phyloP scores from a whole-genome alignment of 2,329 filamentous ascomycete genomes.

The Chrysoporthe deuterocubensis region DNA sequence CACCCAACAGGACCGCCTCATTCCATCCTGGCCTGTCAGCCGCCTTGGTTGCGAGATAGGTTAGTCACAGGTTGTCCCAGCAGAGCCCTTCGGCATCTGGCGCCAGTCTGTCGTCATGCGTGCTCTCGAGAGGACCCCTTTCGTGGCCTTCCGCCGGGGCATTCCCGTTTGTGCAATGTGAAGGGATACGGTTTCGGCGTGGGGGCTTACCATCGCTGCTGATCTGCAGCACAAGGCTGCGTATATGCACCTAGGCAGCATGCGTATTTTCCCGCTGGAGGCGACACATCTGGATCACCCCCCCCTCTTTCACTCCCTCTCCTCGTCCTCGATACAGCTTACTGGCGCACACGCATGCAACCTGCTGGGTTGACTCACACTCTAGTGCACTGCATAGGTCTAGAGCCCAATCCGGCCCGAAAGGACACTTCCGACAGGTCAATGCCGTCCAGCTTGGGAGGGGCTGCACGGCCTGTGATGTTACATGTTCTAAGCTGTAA shows the following conservation, averaged over 20 bases:
- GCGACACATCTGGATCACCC: too few species aligned
- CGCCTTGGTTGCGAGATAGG: neutral
- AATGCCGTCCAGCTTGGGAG: neutral
- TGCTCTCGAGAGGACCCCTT: too few species aligned
- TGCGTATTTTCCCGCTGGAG: too few species aligned
- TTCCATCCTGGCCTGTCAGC: constrained; percentile 3
- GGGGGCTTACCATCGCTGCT: too few species aligned
- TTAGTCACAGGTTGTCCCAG: neutral
- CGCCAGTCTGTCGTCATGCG: neutral
- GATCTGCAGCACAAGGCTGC: too few species aligned
- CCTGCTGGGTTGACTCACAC: constrained; percentile 3
- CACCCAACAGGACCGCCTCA: constrained; percentile 20
- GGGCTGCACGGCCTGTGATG: neutral
- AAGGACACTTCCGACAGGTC: neutral
- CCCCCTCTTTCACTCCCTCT: neutral
- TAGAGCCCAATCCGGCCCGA: neutral
- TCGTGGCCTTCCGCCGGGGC: too few species aligned
- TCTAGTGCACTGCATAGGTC: neutral
- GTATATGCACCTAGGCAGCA: too few species aligned
- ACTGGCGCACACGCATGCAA: neutral
- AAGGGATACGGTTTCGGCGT: too few species aligned
- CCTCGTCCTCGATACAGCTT: neutral
- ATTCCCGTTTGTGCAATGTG: too few species aligned
- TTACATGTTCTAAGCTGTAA: neutral
- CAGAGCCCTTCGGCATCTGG: neutral